Base-by-base conservation (phyloP, 768 basidiomycete genomes). In the Termitomyces sp. region DNA sequence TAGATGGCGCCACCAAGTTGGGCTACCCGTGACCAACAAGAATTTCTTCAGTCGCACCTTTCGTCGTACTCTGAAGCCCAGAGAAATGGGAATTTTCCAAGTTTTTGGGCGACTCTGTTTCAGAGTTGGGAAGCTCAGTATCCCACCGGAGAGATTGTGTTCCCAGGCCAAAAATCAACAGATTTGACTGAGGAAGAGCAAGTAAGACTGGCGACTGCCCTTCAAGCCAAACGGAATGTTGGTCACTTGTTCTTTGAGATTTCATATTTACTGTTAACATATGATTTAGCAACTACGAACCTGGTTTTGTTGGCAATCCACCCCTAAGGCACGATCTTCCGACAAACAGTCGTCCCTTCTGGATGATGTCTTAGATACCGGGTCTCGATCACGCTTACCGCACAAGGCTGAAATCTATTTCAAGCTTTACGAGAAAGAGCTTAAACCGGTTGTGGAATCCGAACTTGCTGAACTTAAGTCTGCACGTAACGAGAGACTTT, bases 241-340 rank as follows among this genome's bases (percentile, higher is more conserved):
- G 9, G 9, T 43, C 5, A n/a, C n/a, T 6, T n/a, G n/a, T 18
- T 12, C 12, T 3, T 32, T 7, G 7, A 31, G 3, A 22, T 9
- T 29, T 42, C 20, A 27, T 15, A 40, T 42, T 3, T 15, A 9
- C 29, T 20, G 12, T 22, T 2, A n/a, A 6, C 33, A 16, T 20
- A 5, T 5, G 32, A 39, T 31, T 4, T 9, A 54, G 53, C 53
- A 49, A 47, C 46, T 54, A 7, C 45, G 42, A 15, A 48, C 53
- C 3, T 54, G 53, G 53, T 54, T 18, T 46, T 33, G 39, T 7
- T 54, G 47, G 53, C 46, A 18, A n/a, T 22, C 23, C 15, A 20
- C 45, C 20, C 12, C 47, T 4, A 47, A 40, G 12, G 36, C 38
- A 18, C 27, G 53, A 7, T 7, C 35, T 2, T 27, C 23, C 10